Evolutionary conservation across 768 basidiomycete species (phyloP).

Genomic region (Auricularia sp.): DNA sequence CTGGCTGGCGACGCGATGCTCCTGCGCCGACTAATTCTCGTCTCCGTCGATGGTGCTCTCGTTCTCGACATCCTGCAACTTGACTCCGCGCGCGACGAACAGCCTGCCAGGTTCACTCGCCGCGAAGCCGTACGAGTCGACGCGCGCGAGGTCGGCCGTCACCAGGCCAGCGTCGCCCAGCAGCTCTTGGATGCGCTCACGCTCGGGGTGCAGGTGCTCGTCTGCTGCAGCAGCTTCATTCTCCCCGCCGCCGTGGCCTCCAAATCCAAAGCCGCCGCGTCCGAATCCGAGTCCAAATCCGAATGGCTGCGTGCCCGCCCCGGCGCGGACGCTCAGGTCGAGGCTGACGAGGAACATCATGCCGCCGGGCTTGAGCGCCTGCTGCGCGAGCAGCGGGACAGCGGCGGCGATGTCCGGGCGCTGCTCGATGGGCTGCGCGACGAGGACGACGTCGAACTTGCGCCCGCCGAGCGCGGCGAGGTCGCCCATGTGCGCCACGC

Average conservation of each 20-base stretch:
- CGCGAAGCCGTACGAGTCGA: constrained; percentile 1
- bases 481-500: background rate
- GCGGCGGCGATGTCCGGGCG: background rate
- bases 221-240: background rate
- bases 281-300: no score
- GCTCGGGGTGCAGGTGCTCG: background rate
- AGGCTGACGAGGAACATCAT: background rate
- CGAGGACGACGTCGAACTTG: background rate
- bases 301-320: background rate
- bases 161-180: background rate
- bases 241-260: no score
- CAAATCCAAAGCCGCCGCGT: no score
- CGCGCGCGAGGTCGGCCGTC: background rate
- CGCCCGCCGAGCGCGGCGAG: background rate
- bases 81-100: background rate
- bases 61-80: background rate
- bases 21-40: background rate
- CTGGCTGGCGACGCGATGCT: no score
- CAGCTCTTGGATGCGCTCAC: background rate
- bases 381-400: background rate
- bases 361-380: background rate
- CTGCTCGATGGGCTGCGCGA: background rate
- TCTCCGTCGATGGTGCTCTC: background rate
- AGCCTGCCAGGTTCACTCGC: background rate
- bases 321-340: background rate